Evolutionary conservation across 2,329 filamentous ascomycete species (phyloP).

Genomic region (Pyrenophora graminea): DNA sequence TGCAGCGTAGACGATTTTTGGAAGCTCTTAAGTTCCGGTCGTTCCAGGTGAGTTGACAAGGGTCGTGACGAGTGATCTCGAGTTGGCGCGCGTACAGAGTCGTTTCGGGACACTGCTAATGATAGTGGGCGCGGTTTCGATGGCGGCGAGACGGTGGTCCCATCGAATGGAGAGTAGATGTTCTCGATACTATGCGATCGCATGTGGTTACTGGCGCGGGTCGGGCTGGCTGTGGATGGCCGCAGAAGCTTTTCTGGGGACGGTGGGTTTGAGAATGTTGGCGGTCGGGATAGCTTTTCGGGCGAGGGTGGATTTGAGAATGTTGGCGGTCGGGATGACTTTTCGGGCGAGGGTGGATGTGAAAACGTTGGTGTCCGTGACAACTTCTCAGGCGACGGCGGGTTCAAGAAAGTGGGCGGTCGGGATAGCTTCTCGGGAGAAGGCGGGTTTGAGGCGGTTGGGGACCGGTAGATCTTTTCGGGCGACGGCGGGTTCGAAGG

Average conservation of each 20-base stretch:
- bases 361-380: constrained; percentile 3
- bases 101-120: constrained; percentile 46
- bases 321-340: constrained; percentile 22
- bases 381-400: constrained; percentile 9
- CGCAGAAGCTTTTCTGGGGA: constrained; percentile 32
- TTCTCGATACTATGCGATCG: constrained; percentile 51
- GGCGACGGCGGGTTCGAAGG: constrained; percentile 32
- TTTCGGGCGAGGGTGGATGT: constrained; percentile 23
- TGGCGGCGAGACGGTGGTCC: constrained; percentile 42
- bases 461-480: neutral
- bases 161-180: constrained; percentile 52
- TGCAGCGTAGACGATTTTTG: constrained; percentile 90
- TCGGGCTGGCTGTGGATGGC: constrained; percentile 16
- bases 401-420: neutral
- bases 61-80: constrained; percentile 40
- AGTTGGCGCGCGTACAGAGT: constrained; percentile 44
- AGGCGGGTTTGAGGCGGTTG: constrained; percentile 32
- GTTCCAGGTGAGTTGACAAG: constrained; percentile 42
- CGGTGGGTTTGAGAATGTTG: constrained; percentile 10
- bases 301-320: constrained; percentile 12
- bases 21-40: constrained; percentile 73
- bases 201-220: constrained; percentile 30
- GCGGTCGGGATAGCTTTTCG: constrained; percentile 31
- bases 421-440: constrained; percentile 26
- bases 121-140: constrained; percentile 51